These are phyloP conservation scores for Emergomyces africanus DNA, from an alignment of 2,329 filamentous ascomycete species.

Conservation along the genomic window DNA sequence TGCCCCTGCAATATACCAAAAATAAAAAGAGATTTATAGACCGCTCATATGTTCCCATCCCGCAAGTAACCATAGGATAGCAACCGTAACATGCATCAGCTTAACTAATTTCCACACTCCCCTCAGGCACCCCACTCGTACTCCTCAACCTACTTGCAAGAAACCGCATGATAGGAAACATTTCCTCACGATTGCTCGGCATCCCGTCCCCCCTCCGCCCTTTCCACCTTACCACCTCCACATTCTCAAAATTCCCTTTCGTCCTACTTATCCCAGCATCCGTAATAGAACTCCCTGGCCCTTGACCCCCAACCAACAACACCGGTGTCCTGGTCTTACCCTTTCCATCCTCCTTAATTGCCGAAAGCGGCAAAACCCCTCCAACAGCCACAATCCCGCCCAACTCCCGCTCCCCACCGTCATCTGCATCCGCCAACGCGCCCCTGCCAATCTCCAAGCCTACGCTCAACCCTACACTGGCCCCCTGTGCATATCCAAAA, in stretches of 20 bases:
- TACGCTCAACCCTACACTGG: slow-evolving; percentile 46
- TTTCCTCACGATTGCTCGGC: slow-evolving; percentile 74
- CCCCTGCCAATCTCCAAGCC: slow-evolving; percentile 32
- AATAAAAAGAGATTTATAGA: neutral
- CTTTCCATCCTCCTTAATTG: slow-evolving; percentile 11
- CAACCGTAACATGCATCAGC: neutral
- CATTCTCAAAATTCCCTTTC: slow-evolving; percentile 52
- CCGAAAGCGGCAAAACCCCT: slow-evolving; percentile 27
- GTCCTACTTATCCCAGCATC: slow-evolving; percentile 51
- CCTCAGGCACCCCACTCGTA: slow-evolving; percentile 33
- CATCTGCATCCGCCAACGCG: slow-evolving; percentile 8
- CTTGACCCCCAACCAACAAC: slow-evolving; percentile 29
- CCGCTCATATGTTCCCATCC: neutral
- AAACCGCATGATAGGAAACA: slow-evolving; percentile 80
- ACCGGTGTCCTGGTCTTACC: slow-evolving; percentile 30
- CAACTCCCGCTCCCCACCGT: slow-evolving; percentile 17
- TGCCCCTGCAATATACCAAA: slow-evolving; percentile 7
- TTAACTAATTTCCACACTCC: slow-evolving; percentile 30
- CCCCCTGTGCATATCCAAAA: slow-evolving; percentile 57
- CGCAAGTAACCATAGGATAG: neutral
- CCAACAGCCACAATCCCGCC: slow-evolving; percentile 33
- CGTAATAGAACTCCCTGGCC: slow-evolving; percentile 39
- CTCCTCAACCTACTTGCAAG: slow-evolving; percentile 34
- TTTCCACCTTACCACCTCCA: slow-evolving; percentile 57
- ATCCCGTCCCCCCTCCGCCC: slow-evolving; percentile 61